Evolutionary conservation across 768 basidiomycete genomes (phyloP), one percentile per base, ranked within the genome.

Genomic region (Cystofilobasidium ferigula): DNA sequence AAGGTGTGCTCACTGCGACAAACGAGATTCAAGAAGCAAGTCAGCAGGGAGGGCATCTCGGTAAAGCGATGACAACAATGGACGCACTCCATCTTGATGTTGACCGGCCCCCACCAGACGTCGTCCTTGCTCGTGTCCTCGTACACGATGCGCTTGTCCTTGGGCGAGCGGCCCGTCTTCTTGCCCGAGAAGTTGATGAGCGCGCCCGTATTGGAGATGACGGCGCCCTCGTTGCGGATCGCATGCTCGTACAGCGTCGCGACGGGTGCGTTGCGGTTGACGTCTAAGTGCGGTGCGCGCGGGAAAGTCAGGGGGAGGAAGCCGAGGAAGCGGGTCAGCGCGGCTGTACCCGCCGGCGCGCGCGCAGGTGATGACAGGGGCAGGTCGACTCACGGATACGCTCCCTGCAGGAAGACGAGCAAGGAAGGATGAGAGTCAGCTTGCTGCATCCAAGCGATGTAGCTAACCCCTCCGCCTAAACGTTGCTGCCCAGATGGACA

Each of bases 131-230:
- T 86, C 61, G 89, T 87, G 72, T 98, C 93, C 77, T 99, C 95
- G 76, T 81, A 98, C 73, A 99, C 95, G 74, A 99, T 97, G 69
- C 95, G 92, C 83, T 98, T 99, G 84, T 99, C 95, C 77, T 98
- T 99, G 61, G 95, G 95, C 71, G 85, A 87, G 57, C 95, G 83
- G 63, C 95, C 95, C 2, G 95, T 98, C 82, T 99, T 99, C 82
- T 97, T 98, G 34, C 95, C 95, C 13, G 92, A 95, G 74, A 98
- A 99, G 83, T 99, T 99, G 85, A 99, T 99, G 73, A 99, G 81
- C 24, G 95, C 92, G 61, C 95, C 95, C 8, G 86, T 88, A 35
- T 88, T 85, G 62, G 95, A 93, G 79, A 99, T 88, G 80, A 99
- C 89, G 72, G 95, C 95, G 66, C 94, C 94, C 76, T 99, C 95